Conservation (phyloP, 768 basidiomycete species). For the Amanita molliuscula region DNA sequence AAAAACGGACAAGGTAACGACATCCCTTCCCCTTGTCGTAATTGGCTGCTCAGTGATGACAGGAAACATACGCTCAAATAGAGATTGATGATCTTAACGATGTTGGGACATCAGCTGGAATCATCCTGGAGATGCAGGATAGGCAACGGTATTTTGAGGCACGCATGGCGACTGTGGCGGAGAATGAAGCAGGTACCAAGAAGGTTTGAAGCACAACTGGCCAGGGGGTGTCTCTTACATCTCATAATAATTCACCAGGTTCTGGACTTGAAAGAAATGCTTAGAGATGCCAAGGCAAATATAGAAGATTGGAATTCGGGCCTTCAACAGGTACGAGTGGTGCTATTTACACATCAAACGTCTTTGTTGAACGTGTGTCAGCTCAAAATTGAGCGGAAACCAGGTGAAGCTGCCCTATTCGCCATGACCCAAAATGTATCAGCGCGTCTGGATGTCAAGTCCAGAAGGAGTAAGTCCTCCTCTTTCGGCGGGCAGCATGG, state of each 20-base stretch:
- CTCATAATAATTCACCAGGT: conserved; percentile 19
- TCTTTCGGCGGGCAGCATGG: neutral
- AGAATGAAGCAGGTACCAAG: conserved; percentile 18
- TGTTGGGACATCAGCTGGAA: conserved; percentile 51
- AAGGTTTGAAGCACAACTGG: conserved; percentile 13
- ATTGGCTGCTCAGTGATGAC: conserved; percentile 5
- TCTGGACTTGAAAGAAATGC: conserved; percentile 35
- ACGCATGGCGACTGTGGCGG: conserved; percentile 26
- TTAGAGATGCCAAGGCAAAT: conserved; percentile 36
- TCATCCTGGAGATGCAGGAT: conserved; percentile 82
- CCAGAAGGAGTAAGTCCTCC: conserved; percentile 47
- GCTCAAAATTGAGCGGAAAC: conserved; percentile 60
- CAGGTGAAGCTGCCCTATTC: conserved; percentile 55
- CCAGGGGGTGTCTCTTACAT: neutral
- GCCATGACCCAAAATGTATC: conserved; percentile 76
- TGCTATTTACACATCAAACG: neutral
- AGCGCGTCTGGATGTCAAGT: conserved; percentile 57
- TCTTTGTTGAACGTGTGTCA: conserved; percentile 16
- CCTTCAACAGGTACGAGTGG: conserved; percentile 41
- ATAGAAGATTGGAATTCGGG: conserved; percentile 47
- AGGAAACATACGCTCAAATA: conserved; percentile 44
- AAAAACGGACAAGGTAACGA: conserved; percentile 36
- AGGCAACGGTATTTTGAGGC: conserved; percentile 78
- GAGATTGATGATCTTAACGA: conserved; percentile 82
- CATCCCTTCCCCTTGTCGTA: neutral